Evolutionary conservation across 2,329 filamentous ascomycete genomes (phyloP).

Genomic region (Calonectria multiphialidica): DNA sequence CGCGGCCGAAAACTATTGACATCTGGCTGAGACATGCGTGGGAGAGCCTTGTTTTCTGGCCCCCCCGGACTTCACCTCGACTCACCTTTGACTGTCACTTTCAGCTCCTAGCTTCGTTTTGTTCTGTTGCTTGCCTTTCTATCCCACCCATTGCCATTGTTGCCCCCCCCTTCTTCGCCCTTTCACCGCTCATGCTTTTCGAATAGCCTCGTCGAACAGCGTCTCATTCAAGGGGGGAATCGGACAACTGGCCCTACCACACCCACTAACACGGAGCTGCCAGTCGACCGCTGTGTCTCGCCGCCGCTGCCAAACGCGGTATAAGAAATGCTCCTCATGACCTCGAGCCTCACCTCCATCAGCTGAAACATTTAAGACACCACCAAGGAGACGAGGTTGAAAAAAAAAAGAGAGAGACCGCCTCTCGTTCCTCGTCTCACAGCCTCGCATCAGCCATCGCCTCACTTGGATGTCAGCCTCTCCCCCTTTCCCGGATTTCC

Average conservation of each 20-base stretch:
- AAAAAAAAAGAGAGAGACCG: not conserved
- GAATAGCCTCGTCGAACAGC: not conserved
- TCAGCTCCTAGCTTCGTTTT: not conserved
- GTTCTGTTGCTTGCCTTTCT: not conserved
- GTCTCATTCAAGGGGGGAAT: not conserved
- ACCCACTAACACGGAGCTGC: not conserved
- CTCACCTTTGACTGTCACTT: not conserved
- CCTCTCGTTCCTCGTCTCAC: not conserved
- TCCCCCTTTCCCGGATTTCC: not conserved
- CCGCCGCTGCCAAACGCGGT: not conserved
- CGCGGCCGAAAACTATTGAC: not conserved
- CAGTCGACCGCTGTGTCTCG: not conserved
- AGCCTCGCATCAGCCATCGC: not conserved
- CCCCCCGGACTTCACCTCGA: not conserved
- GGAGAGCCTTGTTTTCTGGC: constrained; percentile 3
- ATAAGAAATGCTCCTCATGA: constrained; percentile 19
- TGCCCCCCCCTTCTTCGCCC: not conserved
- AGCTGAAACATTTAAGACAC: constrained; percentile 18
- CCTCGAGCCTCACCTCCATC: constrained; percentile 22
- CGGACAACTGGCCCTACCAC: not conserved
- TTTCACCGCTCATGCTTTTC: not conserved
- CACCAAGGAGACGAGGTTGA: not conserved
- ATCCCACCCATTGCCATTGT: not conserved
- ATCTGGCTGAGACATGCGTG: not conserved
- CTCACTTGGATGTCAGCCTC: not conserved